phyloP scores from a whole-genome alignment of 768 basidiomycete species.

The Rhizopogon vinicolor region DNA sequence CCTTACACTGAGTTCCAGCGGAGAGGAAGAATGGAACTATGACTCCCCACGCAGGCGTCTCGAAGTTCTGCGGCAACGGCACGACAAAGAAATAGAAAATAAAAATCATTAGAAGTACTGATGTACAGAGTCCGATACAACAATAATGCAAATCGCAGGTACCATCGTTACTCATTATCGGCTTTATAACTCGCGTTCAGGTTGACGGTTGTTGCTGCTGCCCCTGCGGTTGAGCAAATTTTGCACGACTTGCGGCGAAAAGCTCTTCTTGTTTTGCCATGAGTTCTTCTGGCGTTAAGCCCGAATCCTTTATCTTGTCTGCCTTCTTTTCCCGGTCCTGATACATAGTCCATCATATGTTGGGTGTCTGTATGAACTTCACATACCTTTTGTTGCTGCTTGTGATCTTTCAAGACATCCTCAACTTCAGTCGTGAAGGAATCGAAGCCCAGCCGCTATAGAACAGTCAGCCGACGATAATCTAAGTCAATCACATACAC shows the following conservation, averaged over 20 bases:
- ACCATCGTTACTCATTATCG: background rate
- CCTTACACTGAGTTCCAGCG: constrained; percentile 28
- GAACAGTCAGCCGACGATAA: constrained; percentile 6
- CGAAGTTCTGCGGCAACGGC: constrained; percentile 42
- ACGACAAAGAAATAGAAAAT: constrained; percentile 26
- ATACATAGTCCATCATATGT: background rate
- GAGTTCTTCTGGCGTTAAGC: constrained; percentile 88
- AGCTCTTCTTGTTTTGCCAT: constrained; percentile 83
- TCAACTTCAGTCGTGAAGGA: constrained; percentile 87
- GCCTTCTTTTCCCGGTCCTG: constrained; percentile 92
- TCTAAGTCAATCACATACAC: constrained; percentile 10
- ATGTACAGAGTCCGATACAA: constrained; percentile 15
- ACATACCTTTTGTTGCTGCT: constrained; percentile 87
- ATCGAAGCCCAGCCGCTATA: constrained; percentile 88
- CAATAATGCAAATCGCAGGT: constrained; percentile 8
- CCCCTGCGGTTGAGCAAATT: constrained; percentile 62
- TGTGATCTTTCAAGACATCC: constrained; percentile 93
- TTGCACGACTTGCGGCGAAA: constrained; percentile 88
- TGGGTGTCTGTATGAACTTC: background rate
- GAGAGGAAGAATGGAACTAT: constrained; percentile 60
- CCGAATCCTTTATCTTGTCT: constrained; percentile 83
- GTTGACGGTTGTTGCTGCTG: constrained; percentile 21
- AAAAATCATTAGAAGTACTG: constrained; percentile 28
- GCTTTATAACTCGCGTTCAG: background rate
- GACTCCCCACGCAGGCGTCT: constrained; percentile 59